Evolutionary conservation across 768 basidiomycete species (phyloP).

Genomic region (Galerina sulciceps): DNA sequence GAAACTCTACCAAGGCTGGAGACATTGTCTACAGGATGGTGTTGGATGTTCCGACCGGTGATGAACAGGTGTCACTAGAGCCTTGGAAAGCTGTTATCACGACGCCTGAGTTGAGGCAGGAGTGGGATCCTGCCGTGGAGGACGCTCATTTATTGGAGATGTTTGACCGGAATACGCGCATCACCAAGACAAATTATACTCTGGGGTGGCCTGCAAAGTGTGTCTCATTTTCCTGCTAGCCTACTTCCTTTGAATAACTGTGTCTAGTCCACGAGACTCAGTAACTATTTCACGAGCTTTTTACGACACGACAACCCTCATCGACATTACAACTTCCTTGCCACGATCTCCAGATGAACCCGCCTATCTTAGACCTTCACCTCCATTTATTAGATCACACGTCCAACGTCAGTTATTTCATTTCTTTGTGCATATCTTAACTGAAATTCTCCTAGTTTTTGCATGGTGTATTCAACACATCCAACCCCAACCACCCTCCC

Average conservation of each 20-base stretch:
- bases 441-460: conserved; percentile 55
- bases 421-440: conserved; percentile 5
- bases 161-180: conserved; percentile 83
- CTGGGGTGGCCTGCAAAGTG: conserved; percentile 98
- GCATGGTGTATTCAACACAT: conserved; percentile 92
- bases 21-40: conserved; percentile 83
- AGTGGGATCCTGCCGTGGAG: conserved; percentile 96
- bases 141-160: conserved; percentile 81
- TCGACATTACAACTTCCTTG: conserved; percentile 93
- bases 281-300: conserved; percentile 91
- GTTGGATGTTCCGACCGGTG: conserved; percentile 73
- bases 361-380: conserved; percentile 87
- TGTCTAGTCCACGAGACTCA: conserved; percentile 82
- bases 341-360: conserved; percentile 92
- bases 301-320: conserved; percentile 78
- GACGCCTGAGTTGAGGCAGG: conserved; percentile 86
- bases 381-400: conserved; percentile 90
- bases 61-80: conserved; percentile 69
- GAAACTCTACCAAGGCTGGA: conserved; percentile 67
- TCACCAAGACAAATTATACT: conserved; percentile 89
- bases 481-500: conserved; percentile 36
- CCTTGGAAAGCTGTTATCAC: conserved; percentile 81
- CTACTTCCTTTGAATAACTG: conserved; percentile 2
- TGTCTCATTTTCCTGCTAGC: conserved; percentile 32
- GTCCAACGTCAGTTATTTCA: conserved; percentile 56